Percentiles rank a stretch among this genome's conserved stretches.
Evolutionary conservation across 2,329 filamentous ascomycete genomes (phyloP).

Genomic region (Fusarium chaquense): DNA sequence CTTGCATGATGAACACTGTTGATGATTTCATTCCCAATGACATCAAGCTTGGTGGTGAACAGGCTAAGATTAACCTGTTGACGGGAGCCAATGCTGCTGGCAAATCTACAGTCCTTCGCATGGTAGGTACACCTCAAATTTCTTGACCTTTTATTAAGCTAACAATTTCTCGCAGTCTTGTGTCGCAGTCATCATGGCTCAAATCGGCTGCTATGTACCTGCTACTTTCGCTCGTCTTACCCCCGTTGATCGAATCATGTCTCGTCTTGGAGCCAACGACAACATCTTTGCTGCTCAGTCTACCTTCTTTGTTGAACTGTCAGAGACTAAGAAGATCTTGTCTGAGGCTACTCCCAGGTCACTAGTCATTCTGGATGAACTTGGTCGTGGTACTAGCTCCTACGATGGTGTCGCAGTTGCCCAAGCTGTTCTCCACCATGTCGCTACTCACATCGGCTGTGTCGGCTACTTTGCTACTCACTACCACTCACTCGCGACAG

Average conservation of each 20-base stretch:
- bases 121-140: conserved; percentile 69
- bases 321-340: conserved; percentile 98
- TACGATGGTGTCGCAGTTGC: conserved; percentile 98
- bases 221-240: conserved; percentile 85
- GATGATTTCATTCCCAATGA: conserved; percentile 98
- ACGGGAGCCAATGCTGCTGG: conserved; percentile 97
- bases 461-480: conserved; percentile 98
- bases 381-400: conserved; percentile 92
- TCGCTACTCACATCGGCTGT: conserved; percentile 92
- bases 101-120: conserved; percentile 94
- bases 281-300: conserved; percentile 98
- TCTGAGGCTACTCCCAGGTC: conserved; percentile 93
- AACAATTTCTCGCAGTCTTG: conserved; percentile 73
- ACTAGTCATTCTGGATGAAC: conserved; percentile 95
- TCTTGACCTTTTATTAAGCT: background rate
- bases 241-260: conserved; percentile 98
- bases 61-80: conserved; percentile 86
- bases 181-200: conserved; percentile 95
- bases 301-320: conserved; percentile 97
- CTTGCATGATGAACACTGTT: conserved; percentile 90
- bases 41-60: conserved; percentile 83
- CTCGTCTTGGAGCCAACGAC: conserved; percentile 94
- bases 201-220: conserved; percentile 93
- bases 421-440: conserved; percentile 95
- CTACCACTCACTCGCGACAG: conserved; percentile 92